Base-by-base conservation (phyloP, 2,329 filamentous ascomycete genomes). In the Claviceps quebecensis region DNA sequence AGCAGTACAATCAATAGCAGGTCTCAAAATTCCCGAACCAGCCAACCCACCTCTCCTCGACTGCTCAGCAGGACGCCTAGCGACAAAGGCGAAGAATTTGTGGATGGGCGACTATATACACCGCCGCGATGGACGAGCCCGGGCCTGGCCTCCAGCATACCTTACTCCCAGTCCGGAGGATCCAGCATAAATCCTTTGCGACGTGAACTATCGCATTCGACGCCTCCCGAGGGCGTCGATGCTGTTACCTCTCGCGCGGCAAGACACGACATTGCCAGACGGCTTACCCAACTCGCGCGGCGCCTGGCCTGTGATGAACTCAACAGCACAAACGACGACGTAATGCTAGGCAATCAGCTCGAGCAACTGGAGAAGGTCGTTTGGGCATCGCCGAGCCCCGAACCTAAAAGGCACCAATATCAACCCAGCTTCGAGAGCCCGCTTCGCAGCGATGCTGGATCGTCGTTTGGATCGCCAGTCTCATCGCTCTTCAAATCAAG, bases 261-360 rank as follows among this genome's bases (percentile, higher is more conserved):
- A 59, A 68, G 67, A 52, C 69, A 75, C 54, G 68, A 71, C 23
- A 68, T 79, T 50, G 69, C 76, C 11, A 59, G 64, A 52, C 65
- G 68, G 17, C 58, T 71, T 37, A 67, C 63, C 50, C 63, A 67
- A 45, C 65, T 71, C 29, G 67, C 67, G 4, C 65, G 67, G 55
- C 65, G 66, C 49, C 64, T 71, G 47, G 62, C 66, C 19, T 59
- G 61, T 51, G 60, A 59, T 50, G 60, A 62, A 48, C 59, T 61
- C 52, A 63, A 65, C 49, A 55, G 58, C 19, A 60, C 67, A 17
- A 66, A 70, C 46, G 67, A 70, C 46, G 67, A 70, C 50, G 56
- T 60, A 26, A 61, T 61, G 37, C 57, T 71, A 47, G 62, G 61
- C n/a, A 56, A 57, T 22, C 66, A 69, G 53, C 64, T 70, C 38